Conservation (phyloP, 148 eudicot species). For the Chenopodium formosanum region DNA sequence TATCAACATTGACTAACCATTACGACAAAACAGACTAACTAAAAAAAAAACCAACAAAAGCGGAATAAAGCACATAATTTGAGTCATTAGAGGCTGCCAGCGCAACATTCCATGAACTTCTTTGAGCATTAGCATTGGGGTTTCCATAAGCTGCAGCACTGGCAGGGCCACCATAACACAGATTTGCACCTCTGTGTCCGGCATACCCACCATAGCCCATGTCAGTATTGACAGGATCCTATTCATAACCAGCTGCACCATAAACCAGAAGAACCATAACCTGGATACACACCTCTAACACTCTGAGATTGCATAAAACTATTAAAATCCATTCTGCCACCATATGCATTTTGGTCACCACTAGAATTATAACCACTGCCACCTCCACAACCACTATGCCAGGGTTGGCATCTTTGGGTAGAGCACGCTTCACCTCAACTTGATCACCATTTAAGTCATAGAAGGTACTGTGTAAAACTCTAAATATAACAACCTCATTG, state of each 20-base stretch:
- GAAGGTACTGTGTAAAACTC: slow-evolving; percentile 81
- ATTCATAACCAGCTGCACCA: slow-evolving; percentile 69
- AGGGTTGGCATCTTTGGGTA: slow-evolving; percentile 89
- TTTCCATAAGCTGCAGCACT: slow-evolving; percentile 72
- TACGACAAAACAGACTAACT: too few relatives aligned
- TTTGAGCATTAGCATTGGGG: slow-evolving; percentile 61
- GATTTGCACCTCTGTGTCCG: slow-evolving; percentile 62
- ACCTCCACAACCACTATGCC: slow-evolving; percentile 64
- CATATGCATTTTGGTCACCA: slow-evolving; percentile 66
- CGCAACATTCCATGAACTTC: slow-evolving; percentile 69
- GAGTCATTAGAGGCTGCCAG: slow-evolving; percentile 63
- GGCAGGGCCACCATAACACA: slow-evolving; percentile 63
- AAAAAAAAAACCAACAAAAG: too few relatives aligned
- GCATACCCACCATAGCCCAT: slow-evolving; percentile 82
- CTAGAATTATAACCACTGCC: slow-evolving; percentile 69
- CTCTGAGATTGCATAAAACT: slow-evolving; percentile 74
- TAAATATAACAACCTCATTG: slow-evolving; percentile 85
- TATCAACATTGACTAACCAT: too few relatives aligned
- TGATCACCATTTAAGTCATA: slow-evolving; percentile 86
- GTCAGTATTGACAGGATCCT: slow-evolving; percentile 62
- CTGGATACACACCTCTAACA: slow-evolving; percentile 64
- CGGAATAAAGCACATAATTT: too few relatives aligned
- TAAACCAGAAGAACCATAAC: slow-evolving; percentile 81
- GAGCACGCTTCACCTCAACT: slow-evolving; percentile 94
- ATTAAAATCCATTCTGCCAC: slow-evolving; percentile 66